phyloP scores from a whole-genome alignment of 257 asterid species.

The Echites panduratus region DNA sequence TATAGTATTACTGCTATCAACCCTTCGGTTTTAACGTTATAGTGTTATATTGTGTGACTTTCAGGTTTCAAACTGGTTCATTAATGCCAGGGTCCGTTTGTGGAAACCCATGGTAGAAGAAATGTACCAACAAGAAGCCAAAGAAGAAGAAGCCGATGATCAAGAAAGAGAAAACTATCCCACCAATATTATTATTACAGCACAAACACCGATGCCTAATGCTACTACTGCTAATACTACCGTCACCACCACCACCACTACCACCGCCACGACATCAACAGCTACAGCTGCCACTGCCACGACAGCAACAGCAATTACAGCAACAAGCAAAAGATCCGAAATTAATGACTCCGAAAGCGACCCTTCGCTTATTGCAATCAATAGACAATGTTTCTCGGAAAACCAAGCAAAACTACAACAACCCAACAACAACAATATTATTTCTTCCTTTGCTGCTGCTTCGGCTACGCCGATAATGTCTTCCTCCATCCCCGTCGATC shows the following conservation, averaged over 20 bases:
- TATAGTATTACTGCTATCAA: too few species aligned
- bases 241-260: too few species aligned
- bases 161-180: constrained; percentile 29
- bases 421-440: too few species aligned
- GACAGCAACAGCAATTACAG: constrained; percentile 21
- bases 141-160: constrained; percentile 50
- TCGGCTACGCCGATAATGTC: constrained; percentile 11
- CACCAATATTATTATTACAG: too few species aligned
- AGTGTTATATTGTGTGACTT: constrained; percentile 8
- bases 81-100: constrained; percentile 97
- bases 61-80: constrained; percentile 99
- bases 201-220: constrained; percentile 72
- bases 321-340: constrained; percentile 41
- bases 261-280: constrained; percentile 18
- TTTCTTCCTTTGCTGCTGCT: constrained; percentile 14
- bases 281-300: constrained; percentile 23
- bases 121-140: constrained; percentile 95
- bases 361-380: constrained; percentile 54
- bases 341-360: constrained; percentile 49
- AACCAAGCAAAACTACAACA: constrained; percentile 36
- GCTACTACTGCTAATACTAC: too few species aligned
- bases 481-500: constrained; percentile 16
- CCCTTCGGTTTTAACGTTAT: not conserved
- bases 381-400: constrained; percentile 44
- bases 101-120: constrained; percentile 99